Evolutionary conservation across 2,329 filamentous ascomycete species (phyloP).

Genomic region (Pseudogymnoascus sp.): DNA sequence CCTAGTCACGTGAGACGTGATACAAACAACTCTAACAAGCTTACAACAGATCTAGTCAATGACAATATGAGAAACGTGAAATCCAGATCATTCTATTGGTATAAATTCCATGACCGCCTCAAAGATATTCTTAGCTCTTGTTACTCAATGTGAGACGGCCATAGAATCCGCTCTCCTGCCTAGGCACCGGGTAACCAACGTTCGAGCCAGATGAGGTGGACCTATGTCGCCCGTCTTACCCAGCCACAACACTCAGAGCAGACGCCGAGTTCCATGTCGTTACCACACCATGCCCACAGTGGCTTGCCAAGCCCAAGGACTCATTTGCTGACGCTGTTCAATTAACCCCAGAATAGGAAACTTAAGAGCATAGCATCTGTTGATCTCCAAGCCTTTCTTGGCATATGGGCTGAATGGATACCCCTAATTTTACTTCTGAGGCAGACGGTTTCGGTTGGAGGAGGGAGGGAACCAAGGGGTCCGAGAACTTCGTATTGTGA

Average conservation of each 20-base stretch:
- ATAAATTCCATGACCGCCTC: neutral
- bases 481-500: neutral
- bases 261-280: neutral
- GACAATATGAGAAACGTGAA: neutral
- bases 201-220: neutral
- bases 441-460: neutral
- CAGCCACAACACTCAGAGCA: neutral
- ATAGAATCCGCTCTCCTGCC: neutral
- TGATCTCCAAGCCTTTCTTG: neutral
- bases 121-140: neutral
- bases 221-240: neutral
- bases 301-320: neutral
- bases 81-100: neutral
- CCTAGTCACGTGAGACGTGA: neutral
- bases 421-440: neutral
- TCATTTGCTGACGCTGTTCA: neutral
- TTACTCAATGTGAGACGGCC: neutral
- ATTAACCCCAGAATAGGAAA: neutral
- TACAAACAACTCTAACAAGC: neutral
- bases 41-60: neutral
- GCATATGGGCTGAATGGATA: neutral
- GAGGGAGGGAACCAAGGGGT: neutral
- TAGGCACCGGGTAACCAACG: neutral
- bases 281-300: neutral
- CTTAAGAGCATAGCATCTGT: neutral